Conservation (phyloP, 192 early-diverging fungal genomes). For the Helicostylum pulchrum region DNA sequence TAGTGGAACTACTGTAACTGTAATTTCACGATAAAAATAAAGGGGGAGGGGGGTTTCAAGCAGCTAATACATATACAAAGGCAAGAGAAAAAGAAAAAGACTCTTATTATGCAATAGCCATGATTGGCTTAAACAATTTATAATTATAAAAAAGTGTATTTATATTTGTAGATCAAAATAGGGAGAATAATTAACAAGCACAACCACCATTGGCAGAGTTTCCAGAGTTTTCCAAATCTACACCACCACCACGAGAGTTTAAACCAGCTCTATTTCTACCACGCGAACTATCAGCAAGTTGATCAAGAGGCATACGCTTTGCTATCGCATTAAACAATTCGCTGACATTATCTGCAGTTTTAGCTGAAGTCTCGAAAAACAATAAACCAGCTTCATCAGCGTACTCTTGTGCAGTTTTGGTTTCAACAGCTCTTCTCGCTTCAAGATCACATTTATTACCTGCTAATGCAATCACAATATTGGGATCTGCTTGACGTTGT, state of each 20-base stretch:
- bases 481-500: slow-evolving; percentile 68
- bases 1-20: too few species aligned
- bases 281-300: slow-evolving; percentile 12
- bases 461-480: slow-evolving; percentile 70
- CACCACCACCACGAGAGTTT: background rate
- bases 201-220: slow-evolving; percentile 4
- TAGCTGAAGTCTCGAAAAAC: slow-evolving; percentile 64
- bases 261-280: slow-evolving; percentile 1
- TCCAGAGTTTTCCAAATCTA: slow-evolving; percentile 8
- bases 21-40: too few species aligned
- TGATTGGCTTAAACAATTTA: too few species aligned
- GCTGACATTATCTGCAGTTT: slow-evolving; percentile 53
- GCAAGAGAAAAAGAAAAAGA: too few species aligned
- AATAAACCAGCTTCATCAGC: slow-evolving; percentile 56
- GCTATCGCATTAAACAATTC: slow-evolving; percentile 54
- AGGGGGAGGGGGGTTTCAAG: too few species aligned
- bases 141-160: background rate
- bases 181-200: slow-evolving; percentile 9
- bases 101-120: too few species aligned
- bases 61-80: too few species aligned
- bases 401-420: slow-evolving; percentile 60
- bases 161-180: background rate
- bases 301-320: slow-evolving; percentile 21
- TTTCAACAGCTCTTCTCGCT: slow-evolving; percentile 60
- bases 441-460: slow-evolving; percentile 68